Evolutionary conservation across 192 early-diverging fungal genomes (phyloP).

Genomic region (Anaeromyces robustus): DNA sequence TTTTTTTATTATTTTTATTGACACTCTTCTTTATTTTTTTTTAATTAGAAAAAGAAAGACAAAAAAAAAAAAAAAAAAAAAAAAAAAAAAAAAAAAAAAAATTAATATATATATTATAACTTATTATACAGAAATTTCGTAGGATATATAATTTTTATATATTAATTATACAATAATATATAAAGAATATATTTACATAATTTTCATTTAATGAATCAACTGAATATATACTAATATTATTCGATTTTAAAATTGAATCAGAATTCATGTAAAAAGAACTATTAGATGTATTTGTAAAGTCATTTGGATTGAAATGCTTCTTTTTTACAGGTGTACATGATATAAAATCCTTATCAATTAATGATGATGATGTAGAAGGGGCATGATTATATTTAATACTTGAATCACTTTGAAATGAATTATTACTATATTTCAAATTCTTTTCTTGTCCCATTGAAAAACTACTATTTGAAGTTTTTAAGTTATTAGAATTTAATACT

Average conservation of each 20-base stretch:
- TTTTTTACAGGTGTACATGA: neutral
- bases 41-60: no score
- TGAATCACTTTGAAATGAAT: neutral
- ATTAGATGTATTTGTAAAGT: neutral
- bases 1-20: no score
- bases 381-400: neutral
- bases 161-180: no score
- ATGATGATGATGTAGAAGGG: neutral
- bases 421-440: neutral
- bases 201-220: neutral
- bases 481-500: neutral
- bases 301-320: neutral
- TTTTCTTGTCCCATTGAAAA: neutral
- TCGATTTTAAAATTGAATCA: neutral
- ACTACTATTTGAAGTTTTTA: neutral
- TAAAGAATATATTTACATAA: no score
- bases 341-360: neutral
- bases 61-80: no score
- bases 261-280: neutral
- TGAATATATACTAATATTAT: neutral
- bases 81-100: no score
- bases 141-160: no score
- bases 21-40: neutral
- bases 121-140: no score
- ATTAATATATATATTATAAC: no score